Evolutionary conservation across 2,329 filamentous ascomycete species (phyloP), one percentile per base, ranked within the genome.

Genomic region (Ramularia collo-cygni): DNA sequence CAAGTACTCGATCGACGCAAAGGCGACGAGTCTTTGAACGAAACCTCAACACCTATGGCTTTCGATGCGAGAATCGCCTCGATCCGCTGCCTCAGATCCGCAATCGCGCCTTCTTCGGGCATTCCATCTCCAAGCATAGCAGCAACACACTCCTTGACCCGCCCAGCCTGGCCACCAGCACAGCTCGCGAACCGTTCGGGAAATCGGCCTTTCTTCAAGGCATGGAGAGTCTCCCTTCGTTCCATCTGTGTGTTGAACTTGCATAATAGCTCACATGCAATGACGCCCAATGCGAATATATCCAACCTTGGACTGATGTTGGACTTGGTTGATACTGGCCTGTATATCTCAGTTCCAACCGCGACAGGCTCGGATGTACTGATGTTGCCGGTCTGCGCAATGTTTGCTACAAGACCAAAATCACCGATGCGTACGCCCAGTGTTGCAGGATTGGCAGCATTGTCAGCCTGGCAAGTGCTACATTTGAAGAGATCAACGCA

Each of bases 321-420:
- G 21, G 46, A 13, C 21, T 28, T 52, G 33, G 49, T 45, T 4
- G 55, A 55, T 2, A 69, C 66, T 2, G 78, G 79, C 4, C 75
- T 71, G 50, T 83, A 81, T 44, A 79, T 73, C 41, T 77, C 72
- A 0, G 79, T 82, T 1, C 77, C 78, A 2, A 79, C 75, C 0
- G 70, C 66, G 4, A 17, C 17, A 9, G 38, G 24, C 4, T 30
- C 15, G 32, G 41, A 37, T 29, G 37, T 30, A 27, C 35, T n/a
- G 32, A 44, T 36, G 9, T 47, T 37, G 5, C 42, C 21, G 17
- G 40, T 59, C 9, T 63, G 44, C 28, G 64, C 72, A 32, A 75
- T 69, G 38, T 75, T 71, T 8, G 75, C 74, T 4, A 79, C 77
- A 4, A 83, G 69, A 2, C 80, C 80, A 52, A 84, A 83, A 53